Conservation (phyloP, 2,329 filamentous ascomycete species). For the Cryphonectria parasitica region DNA sequence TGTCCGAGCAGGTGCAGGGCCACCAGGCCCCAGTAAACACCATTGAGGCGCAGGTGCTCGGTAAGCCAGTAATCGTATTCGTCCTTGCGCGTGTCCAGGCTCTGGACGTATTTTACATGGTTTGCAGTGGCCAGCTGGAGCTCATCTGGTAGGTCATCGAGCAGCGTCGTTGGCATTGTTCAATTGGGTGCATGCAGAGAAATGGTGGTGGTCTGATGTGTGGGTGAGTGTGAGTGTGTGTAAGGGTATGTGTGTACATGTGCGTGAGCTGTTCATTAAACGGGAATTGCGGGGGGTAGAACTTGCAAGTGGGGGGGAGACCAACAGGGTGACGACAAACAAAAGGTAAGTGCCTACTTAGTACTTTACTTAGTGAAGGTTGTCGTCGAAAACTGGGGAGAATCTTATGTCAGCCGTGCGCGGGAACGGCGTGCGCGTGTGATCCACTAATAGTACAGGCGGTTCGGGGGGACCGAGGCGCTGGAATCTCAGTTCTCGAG, state of each 20-base stretch:
- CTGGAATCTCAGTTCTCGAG: background rate
- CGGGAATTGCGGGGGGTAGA: background rate
- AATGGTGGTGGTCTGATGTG: background rate
- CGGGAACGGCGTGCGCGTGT: constrained; percentile 1
- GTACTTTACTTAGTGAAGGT: background rate
- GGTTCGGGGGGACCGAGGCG: background rate
- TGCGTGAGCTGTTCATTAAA: background rate
- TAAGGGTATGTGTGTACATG: too few relatives aligned
- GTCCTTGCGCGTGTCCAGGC: constrained; percentile 87
- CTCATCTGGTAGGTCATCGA: constrained; percentile 45
- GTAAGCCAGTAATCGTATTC: constrained; percentile 98
- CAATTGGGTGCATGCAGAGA: background rate
- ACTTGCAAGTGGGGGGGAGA: constrained; percentile 13
- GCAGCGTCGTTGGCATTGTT: constrained; percentile 39
- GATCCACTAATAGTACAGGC: background rate
- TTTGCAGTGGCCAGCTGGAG: constrained; percentile 54
- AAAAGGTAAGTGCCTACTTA: too few relatives aligned
- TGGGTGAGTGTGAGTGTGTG: background rate
- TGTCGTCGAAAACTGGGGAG: constrained; percentile 19
- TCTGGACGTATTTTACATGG: constrained; percentile 92
- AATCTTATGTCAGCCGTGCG: constrained; percentile 23
- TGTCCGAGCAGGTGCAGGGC: constrained; percentile 82
- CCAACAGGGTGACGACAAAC: background rate
- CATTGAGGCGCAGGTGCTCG: constrained; percentile 92
- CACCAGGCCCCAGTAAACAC: constrained; percentile 94